phyloP scores from a whole-genome alignment of 495 filamentous ascomycete species.

The Penicillium odoratum region DNA sequence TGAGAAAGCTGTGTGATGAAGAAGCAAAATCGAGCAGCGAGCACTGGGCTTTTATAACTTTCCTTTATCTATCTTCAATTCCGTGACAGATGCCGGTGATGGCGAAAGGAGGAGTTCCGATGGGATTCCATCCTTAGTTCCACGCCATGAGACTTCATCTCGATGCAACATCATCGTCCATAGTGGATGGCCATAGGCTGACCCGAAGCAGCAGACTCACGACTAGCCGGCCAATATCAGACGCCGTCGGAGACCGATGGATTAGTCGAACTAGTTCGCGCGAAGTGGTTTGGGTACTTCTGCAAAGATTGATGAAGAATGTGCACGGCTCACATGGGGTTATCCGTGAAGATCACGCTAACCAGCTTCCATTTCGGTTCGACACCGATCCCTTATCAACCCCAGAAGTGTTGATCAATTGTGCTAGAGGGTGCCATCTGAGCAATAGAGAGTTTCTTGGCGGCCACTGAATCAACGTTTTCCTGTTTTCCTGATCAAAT shows the following conservation, averaged over 20 bases:
- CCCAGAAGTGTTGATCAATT: background rate
- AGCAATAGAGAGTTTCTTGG: slow-evolving; percentile 3
- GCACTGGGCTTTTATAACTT: slow-evolving; percentile 7
- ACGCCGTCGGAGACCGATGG: slow-evolving; percentile 24
- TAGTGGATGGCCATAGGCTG: background rate
- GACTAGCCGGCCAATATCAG: background rate
- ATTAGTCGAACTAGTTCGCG: background rate
- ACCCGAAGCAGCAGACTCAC: background rate
- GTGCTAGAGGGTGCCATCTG: slow-evolving; percentile 1
- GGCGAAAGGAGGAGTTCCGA: background rate
- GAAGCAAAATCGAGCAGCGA: background rate
- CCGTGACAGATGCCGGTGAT: background rate
- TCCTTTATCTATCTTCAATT: background rate
- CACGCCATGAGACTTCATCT: slow-evolving; percentile 2
- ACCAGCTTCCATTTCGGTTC: background rate
- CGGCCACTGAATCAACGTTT: background rate
- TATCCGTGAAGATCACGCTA: slow-evolving; percentile 3
- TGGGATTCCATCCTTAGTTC: background rate
- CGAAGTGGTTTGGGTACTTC: background rate
- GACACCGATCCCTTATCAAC: background rate
- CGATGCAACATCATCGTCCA: slow-evolving; percentile 18
- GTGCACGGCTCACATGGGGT: slow-evolving; percentile 7
- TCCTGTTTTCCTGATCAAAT: background rate
- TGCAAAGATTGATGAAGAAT: slow-evolving; percentile 13
- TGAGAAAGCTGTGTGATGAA: slow-evolving; percentile 5